phyloP scores from a whole-genome alignment of 495 filamentous ascomycete genomes.

The Eremomyces bilateralis region DNA sequence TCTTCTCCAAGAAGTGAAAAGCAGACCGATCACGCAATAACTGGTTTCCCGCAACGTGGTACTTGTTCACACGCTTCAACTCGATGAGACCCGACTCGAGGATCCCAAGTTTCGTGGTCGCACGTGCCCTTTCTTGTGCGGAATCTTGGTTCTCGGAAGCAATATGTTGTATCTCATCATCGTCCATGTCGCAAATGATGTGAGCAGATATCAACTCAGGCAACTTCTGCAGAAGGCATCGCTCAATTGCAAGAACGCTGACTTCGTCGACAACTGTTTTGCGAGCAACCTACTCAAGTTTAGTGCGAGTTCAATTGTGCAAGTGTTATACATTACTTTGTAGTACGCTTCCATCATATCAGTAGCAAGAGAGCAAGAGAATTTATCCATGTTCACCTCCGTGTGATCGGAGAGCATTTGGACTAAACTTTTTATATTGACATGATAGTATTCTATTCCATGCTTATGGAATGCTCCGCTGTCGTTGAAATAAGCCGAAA shows the following conservation, averaged over 20 bases:
- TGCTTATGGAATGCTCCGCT: not conserved
- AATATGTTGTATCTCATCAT: not conserved
- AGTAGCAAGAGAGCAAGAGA: not conserved
- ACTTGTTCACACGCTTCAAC: too few relatives aligned
- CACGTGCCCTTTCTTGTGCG: not conserved
- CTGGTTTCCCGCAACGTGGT: too few relatives aligned
- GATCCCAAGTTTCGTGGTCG: not conserved
- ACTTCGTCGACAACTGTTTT: not conserved
- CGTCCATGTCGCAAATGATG: not conserved
- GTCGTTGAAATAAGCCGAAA: not conserved
- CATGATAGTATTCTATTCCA: not conserved
- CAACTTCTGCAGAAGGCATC: not conserved
- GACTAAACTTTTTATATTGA: not conserved
- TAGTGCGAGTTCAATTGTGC: not conserved
- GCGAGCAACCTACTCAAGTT: not conserved
- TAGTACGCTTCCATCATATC: conserved; percentile 5
- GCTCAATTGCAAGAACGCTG: not conserved
- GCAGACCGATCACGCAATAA: too few relatives aligned
- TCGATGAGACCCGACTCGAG: not conserved
- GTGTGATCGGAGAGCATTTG: not conserved
- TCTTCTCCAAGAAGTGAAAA: too few relatives aligned
- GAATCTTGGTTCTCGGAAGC: not conserved
- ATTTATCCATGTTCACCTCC: conserved; percentile 2
- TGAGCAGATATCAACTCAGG: not conserved
- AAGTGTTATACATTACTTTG: not conserved